These are phyloP conservation scores for Diospyros kaki DNA, from an alignment of 148 eudicot genomes.

Conservation along the genomic window DNA sequence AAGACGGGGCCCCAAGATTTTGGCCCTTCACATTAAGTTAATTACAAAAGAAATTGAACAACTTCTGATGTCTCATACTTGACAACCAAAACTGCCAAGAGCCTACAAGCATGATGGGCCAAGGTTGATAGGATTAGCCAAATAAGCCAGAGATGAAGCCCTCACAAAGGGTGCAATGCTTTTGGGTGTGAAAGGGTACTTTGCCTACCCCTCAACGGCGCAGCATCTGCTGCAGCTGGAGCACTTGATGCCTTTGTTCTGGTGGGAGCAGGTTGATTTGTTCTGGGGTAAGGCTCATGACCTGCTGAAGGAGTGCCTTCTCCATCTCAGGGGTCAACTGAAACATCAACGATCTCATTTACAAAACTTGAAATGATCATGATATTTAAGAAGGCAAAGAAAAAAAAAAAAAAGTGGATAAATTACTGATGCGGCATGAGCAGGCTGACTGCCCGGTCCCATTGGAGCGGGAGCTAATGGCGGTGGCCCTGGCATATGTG, in stretches of 20 bases:
- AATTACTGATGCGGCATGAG: slow-evolving; percentile 56
- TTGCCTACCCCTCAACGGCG: slow-evolving; percentile 37
- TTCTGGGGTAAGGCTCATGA: slow-evolving; percentile 84
- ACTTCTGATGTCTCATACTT: too few relatives aligned
- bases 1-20: too few relatives aligned
- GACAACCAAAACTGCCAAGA: too few relatives aligned
- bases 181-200: too few relatives aligned
- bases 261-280: slow-evolving; percentile 79
- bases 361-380: too few relatives aligned
- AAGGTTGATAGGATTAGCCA: too few relatives aligned
- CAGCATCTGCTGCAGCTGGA: slow-evolving; percentile 88
- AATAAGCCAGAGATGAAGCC: too few relatives aligned
- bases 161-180: too few relatives aligned
- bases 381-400: too few relatives aligned
- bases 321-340: slow-evolving; percentile 83
- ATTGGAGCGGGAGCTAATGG: slow-evolving; percentile 34
- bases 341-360: slow-evolving; percentile 9
- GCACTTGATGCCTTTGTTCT: slow-evolving; percentile 80
- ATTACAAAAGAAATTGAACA: too few relatives aligned
- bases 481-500: slow-evolving; percentile 51
- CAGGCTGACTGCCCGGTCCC: slow-evolving; percentile 62
- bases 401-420: neutral
- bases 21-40: too few relatives aligned
- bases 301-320: slow-evolving; percentile 74
- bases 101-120: too few relatives aligned